Percentiles rank a stretch among this genome's conserved stretches.
Conservation (phyloP, 2,329 filamentous ascomycete species). For the Trichoderma cornu-damae region DNA sequence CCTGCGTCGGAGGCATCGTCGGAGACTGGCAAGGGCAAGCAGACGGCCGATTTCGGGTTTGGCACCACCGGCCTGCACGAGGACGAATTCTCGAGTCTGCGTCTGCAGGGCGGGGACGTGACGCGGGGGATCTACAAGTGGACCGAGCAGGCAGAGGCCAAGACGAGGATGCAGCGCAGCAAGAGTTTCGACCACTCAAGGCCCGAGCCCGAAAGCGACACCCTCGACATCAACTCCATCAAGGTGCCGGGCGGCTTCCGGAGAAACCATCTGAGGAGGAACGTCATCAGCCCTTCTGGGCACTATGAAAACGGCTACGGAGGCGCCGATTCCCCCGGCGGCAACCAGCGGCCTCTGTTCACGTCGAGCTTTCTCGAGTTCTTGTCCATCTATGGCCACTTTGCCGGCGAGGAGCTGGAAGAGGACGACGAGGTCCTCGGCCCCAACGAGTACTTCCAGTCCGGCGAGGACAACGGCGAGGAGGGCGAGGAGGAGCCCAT, state of each 20-base stretch:
- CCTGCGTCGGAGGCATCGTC: constrained; percentile 45
- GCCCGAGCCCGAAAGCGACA: constrained; percentile 72
- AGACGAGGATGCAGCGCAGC: constrained; percentile 66
- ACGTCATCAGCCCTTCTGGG: constrained; percentile 56
- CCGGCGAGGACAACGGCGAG: constrained; percentile 62
- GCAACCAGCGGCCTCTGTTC: constrained; percentile 53
- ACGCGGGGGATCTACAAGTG: constrained; percentile 94
- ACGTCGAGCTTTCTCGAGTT: constrained; percentile 96
- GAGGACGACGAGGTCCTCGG: constrained; percentile 88
- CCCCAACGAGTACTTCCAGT: constrained; percentile 88
- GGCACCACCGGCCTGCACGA: constrained; percentile 45
- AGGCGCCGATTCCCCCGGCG: constrained; percentile 32
- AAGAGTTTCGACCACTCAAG: constrained; percentile 79
- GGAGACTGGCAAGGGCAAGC: constrained; percentile 51
- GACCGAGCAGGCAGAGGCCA: constrained; percentile 79
- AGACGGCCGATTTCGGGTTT: constrained; percentile 35
- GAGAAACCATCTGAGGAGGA: constrained; percentile 77
- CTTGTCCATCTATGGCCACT: constrained; percentile 90
- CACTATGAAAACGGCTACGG: constrained; percentile 32
- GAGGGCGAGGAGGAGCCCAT: constrained; percentile 71
- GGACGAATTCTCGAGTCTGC: constrained; percentile 89
- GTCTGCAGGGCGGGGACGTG: constrained; percentile 89
- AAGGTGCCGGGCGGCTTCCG: constrained; percentile 91
- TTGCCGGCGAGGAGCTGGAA: constrained; percentile 92
- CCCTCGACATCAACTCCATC: constrained; percentile 82